Evolutionary conservation across 257 asterid species (phyloP), one percentile per base, ranked within the genome.

Genomic region (Marsdenia floribunda): DNA sequence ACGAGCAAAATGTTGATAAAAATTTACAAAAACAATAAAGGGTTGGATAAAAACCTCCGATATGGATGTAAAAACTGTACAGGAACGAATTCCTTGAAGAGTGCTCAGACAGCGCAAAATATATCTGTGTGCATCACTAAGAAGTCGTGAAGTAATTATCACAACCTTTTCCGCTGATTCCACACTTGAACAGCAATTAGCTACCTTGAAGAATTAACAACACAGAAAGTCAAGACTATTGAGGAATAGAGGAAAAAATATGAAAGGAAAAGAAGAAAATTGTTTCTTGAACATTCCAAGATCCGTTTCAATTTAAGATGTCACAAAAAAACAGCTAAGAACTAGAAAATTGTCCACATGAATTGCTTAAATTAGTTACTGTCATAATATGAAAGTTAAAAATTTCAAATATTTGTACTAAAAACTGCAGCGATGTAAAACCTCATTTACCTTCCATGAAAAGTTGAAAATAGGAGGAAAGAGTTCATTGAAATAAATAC

Each of bases 61-160:
- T 71, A 95, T 77, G 76, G 98, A 85, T 18, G 99, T 95, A 81
- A 84, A 87, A 79, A 95, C 84, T 46, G 86, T 84, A 81, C 98
- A 95, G 65, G 52, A 53, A 72, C 58, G 73, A 50, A 89, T 85
- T 77, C 69, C 82, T 70, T 80, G 87, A 73, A 92, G 89, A 12
- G 87, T 81, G 80, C 90, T 88, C 86, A 92, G 82, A 85, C 97
- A 88, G 50, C 96, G 98, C 67, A 90, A 81, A 80, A 89, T 82
- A 84, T 89, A 92, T 70, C 96, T 90, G 83, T 95, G 98, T 19
- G 96, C 97, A 79, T 95, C 99, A 85, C 94, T 89, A 63, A 95
- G 87, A 80, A 92, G 88, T 54, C 94, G 87, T 11, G 98, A 84
- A 35, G 98, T 90, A 78, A 95, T 80, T 76, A 92, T 80, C 78